These are phyloP conservation scores for Neonectria punicea DNA, from an alignment of 2,329 filamentous ascomycete genomes.

Conservation along the genomic window DNA sequence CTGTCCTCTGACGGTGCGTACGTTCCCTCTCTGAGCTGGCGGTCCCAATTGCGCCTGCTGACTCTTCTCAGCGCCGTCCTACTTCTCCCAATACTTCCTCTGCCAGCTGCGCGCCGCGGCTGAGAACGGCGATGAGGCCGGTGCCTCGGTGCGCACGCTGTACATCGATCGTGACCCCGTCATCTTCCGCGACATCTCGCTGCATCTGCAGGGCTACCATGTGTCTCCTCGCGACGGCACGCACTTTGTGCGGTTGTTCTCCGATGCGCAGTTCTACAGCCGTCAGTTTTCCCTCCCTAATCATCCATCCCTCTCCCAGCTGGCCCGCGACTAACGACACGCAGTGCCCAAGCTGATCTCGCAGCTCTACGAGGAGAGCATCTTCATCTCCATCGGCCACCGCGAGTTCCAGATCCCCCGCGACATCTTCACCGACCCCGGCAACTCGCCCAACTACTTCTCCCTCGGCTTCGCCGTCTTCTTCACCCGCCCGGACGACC, in stretches of 20 bases:
- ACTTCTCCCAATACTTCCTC: conserved; percentile 94
- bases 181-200: conserved; percentile 88
- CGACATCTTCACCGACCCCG: conserved; percentile 84
- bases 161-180: conserved; percentile 95
- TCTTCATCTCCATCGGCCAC: conserved; percentile 91
- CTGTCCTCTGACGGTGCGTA: conserved; percentile 76
- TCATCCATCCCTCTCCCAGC: background rate
- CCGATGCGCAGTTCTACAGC: conserved; percentile 94
- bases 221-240: conserved; percentile 82
- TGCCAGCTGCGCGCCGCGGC: conserved; percentile 78
- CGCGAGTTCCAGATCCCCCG: conserved; percentile 90
- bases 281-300: conserved; percentile 59
- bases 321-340: conserved; percentile 9
- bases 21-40: background rate
- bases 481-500: conserved; percentile 81
- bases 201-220: conserved; percentile 93
- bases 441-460: conserved; percentile 97
- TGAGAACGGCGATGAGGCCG: conserved; percentile 64
- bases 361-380: conserved; percentile 89
- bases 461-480: conserved; percentile 89
- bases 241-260: conserved; percentile 92
- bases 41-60: conserved; percentile 2
- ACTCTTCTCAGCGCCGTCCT: conserved; percentile 78
- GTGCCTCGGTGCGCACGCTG: conserved; percentile 74
- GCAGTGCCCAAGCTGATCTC: conserved; percentile 88